Base-by-base conservation (phyloP, 305 asterid genomes). In the Fraxinus dipetala region DNA sequence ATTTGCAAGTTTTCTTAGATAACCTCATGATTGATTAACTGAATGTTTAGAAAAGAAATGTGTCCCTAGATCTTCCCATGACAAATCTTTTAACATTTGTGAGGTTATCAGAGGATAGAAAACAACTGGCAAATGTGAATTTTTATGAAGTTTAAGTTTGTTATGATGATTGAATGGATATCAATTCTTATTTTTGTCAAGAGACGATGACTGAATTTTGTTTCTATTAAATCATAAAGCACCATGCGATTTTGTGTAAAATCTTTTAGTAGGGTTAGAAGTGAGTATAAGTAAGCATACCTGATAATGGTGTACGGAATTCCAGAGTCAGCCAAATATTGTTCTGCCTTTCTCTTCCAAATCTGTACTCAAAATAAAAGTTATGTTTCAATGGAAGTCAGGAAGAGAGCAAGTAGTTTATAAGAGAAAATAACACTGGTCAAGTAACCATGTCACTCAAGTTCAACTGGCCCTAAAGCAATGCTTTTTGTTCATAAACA, bases 301-400 rank as follows among this genome's bases (percentile, higher is more conserved):
- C 99, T 90, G 76, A 95, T 94, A 36, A 95, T 95, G 78, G 99
- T 92, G 91, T 94, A 95, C 0, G 97, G 97, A 78, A 94, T 82
- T 45, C 99, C 98, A 6, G 98, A 95, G 72, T 94, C 93, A 51
- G 97, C 95, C 91, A 95, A 87, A 76, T 94, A 94, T 73, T 95
- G 92, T 85, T 95, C 99, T 0, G 97, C 94, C 82, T 92, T 94
- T 87, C 99, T 91, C 87, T 89, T 89, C 92, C 92, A 88, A 18
- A 89, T 13, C 92, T 89, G 81, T n/a, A 54, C 34, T 32, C 35
- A 16, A 36, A 32, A 48, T 54, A 22, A 9, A 18, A 18, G 4
- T 61, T 8, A 6, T 20, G 0, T 61, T 61, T 22, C 70, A 18
- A 61, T 20, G 31, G 5, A 61, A 61, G 30, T 61, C 5, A 3